phyloP scores from a whole-genome alignment of 345 rosid species.

The Populus davidiana region DNA sequence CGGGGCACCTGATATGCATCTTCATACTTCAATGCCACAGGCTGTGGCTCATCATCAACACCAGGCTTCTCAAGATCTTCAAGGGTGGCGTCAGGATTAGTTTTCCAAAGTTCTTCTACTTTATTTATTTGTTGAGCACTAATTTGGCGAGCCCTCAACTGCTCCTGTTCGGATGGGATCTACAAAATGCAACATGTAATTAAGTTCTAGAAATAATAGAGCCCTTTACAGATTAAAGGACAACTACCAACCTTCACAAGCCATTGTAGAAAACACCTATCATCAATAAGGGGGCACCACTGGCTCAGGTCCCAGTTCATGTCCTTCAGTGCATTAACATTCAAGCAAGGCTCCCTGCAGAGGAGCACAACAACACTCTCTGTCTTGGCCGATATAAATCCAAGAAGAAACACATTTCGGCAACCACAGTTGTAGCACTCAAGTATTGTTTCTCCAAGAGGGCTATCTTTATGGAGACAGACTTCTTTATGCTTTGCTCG shows the following conservation, averaged over 20 bases:
- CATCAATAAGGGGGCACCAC: conserved; percentile 99
- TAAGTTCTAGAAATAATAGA: conserved; percentile 8
- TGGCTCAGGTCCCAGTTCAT: conserved; percentile 99
- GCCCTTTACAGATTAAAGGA: neutral
- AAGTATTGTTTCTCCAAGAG: conserved; percentile 95
- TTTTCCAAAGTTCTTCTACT: conserved; percentile 98
- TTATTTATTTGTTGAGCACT: conserved; percentile 98
- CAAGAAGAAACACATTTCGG: conserved; percentile 96
- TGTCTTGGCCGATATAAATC: conserved; percentile 95
- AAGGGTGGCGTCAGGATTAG: conserved; percentile 94
- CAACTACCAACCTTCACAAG: conserved; percentile 78
- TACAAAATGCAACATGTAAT: conserved; percentile 35
- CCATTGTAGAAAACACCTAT: conserved; percentile 98
- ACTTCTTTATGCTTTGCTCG: conserved; percentile 99
- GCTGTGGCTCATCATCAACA: conserved; percentile 98
- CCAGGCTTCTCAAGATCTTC: conserved; percentile 99
- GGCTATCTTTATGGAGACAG: conserved; percentile 99
- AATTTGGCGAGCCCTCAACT: conserved; percentile 97
- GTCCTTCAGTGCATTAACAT: conserved; percentile 96
- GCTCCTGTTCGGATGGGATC: conserved; percentile 99
- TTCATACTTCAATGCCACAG: conserved; percentile 90
- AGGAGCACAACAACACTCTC: conserved; percentile 99
- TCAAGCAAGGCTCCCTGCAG: conserved; percentile 98
- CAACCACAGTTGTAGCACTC: conserved; percentile 99
- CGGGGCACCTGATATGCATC: conserved; percentile 92